Evolutionary conservation across 768 basidiomycete genomes (phyloP).

Genomic region (Multifurca ochricompacta): DNA sequence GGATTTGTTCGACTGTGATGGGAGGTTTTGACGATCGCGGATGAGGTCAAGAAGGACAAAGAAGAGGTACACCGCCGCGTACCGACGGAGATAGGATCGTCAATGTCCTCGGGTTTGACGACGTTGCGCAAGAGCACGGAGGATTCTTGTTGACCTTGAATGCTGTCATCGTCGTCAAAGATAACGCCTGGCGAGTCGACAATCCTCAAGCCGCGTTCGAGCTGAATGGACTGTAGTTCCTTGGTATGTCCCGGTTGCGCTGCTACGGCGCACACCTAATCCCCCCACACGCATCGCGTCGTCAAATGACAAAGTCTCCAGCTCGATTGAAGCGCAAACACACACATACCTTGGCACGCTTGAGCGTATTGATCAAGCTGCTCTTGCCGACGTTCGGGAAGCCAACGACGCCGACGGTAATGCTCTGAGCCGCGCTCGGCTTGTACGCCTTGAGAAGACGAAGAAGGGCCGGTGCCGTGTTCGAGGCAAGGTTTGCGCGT

Average conservation of each 20-base stretch:
- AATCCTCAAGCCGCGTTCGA: slow-evolving; percentile 88
- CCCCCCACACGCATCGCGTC: background rate
- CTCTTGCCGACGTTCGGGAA: slow-evolving; percentile 98
- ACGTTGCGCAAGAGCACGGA: slow-evolving; percentile 81
- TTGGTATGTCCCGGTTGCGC: slow-evolving; percentile 93
- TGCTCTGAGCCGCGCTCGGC: slow-evolving; percentile 51
- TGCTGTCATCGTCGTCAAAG: slow-evolving; percentile 67
- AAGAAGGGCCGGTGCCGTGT: slow-evolving; percentile 68
- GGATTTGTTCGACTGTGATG: slow-evolving; percentile 89
- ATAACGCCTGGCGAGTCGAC: slow-evolving; percentile 98
- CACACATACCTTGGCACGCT: slow-evolving; percentile 61
- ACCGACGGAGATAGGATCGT: slow-evolving; percentile 88
- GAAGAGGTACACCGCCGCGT: slow-evolving; percentile 27
- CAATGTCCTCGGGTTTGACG: slow-evolving; percentile 82
- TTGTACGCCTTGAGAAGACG: slow-evolving; percentile 81
- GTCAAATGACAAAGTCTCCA: background rate
- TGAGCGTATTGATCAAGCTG: slow-evolving; percentile 87
- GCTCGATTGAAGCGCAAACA: background rate
- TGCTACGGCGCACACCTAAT: slow-evolving; percentile 90
- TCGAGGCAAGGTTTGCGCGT: slow-evolving; percentile 71
- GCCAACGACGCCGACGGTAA: slow-evolving; percentile 88
- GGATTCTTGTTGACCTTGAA: slow-evolving; percentile 36
- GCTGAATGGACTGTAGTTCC: slow-evolving; percentile 81
- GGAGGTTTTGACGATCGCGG: too few species aligned
- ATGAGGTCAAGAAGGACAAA: background rate